Conservation (phyloP, 2,329 filamentous ascomycete genomes). For the Orbilia quercus region DNA sequence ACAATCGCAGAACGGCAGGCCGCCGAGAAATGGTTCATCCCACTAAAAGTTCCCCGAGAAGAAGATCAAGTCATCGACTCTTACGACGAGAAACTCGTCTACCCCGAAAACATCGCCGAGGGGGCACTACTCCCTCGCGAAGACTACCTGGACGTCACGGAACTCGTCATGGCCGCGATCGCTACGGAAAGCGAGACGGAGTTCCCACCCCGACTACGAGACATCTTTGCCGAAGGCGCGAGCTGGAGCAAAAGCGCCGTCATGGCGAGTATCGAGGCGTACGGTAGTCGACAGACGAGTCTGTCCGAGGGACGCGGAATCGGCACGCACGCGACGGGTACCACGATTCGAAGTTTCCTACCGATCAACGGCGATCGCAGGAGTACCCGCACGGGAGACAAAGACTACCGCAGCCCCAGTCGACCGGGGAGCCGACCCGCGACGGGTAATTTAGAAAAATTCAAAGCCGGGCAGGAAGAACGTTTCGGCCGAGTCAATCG, state of each 20-base stretch:
- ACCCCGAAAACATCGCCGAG: constrained; percentile 74
- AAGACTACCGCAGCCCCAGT: constrained; percentile 58
- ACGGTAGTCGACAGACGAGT: constrained; percentile 77
- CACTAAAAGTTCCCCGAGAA: constrained; percentile 74
- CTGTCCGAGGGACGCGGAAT: constrained; percentile 75
- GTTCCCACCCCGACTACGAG: constrained; percentile 74
- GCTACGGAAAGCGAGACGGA: constrained; percentile 66
- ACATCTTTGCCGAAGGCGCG: constrained; percentile 75
- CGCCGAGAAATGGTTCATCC: constrained; percentile 82
- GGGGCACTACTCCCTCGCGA: constrained; percentile 71
- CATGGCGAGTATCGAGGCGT: constrained; percentile 73
- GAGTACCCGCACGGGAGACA: constrained; percentile 55
- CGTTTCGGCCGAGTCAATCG: constrained; percentile 50
- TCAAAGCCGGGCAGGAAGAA: constrained; percentile 42
- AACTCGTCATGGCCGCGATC: constrained; percentile 59
- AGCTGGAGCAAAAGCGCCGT: constrained; percentile 82
- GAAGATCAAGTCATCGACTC: constrained; percentile 65
- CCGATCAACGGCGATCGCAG: constrained; percentile 67
- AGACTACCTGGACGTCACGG: constrained; percentile 64
- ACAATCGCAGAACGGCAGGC: constrained; percentile 80
- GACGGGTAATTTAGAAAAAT: constrained; percentile 53
- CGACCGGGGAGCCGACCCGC: constrained; percentile 51
- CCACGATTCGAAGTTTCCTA: constrained; percentile 69
- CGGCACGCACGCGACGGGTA: constrained; percentile 52
- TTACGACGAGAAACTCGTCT: constrained; percentile 68